Percentiles rank a stretch among this genome's conserved stretches.
These are phyloP conservation scores for Penicillium sp. DNA, from an alignment of 2,329 filamentous ascomycete species.

Conservation along the genomic window DNA sequence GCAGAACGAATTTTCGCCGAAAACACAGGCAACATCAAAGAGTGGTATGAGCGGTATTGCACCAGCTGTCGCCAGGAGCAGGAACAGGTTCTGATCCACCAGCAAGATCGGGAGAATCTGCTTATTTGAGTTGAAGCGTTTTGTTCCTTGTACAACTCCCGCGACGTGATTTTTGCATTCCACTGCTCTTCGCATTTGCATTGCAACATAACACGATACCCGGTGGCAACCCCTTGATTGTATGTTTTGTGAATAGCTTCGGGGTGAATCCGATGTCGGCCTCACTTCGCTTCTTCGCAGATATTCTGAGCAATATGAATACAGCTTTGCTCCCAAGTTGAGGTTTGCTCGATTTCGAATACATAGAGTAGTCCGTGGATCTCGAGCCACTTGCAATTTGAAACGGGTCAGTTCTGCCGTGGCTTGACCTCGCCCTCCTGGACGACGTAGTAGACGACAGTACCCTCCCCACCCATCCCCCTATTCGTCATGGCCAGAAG, in stretches of 20 bases:
- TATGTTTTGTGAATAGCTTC: conserved; percentile 16
- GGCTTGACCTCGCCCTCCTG: conserved; percentile 67
- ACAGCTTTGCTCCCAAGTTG: not conserved
- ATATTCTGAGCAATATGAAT: conserved; percentile 18
- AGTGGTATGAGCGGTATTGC: conserved; percentile 65
- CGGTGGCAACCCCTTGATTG: conserved; percentile 23
- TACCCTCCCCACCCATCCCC: conserved; percentile 57
- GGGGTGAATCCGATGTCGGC: conserved; percentile 11
- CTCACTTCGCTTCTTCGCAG: conserved; percentile 8
- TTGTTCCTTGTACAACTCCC: not conserved
- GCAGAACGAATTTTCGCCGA: conserved; percentile 34
- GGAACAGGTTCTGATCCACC: conserved; percentile 26
- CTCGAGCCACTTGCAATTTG: not conserved
- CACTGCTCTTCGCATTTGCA: conserved; percentile 4
- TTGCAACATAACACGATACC: conserved; percentile 32
- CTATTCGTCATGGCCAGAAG: conserved; percentile 60
- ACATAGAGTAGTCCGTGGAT: not conserved
- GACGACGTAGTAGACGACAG: conserved; percentile 66
- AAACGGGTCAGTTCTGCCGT: conserved; percentile 56
- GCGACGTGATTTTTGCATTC: not conserved
- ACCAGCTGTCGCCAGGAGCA: conserved; percentile 58
- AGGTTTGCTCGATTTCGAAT: not conserved
- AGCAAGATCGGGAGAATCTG: conserved; percentile 24
- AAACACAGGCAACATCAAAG: conserved; percentile 50
- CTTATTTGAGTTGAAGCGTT: conserved; percentile 16